phyloP scores from a whole-genome alignment of 345 rosid genomes.

The Gossypium anomalum region DNA sequence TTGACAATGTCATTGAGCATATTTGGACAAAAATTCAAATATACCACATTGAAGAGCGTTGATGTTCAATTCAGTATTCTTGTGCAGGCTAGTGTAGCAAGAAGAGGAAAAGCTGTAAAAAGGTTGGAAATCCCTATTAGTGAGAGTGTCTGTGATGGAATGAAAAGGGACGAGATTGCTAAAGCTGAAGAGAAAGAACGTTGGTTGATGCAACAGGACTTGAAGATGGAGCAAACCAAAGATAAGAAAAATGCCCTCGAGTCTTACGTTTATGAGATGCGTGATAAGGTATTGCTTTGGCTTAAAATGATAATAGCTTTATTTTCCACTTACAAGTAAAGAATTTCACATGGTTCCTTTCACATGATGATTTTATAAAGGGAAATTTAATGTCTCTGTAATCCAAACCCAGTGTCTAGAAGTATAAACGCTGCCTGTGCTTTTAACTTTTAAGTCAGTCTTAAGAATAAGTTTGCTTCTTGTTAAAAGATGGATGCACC shows the following conservation, averaged over 20 bases:
- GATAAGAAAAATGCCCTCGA: slow-evolving; percentile 73
- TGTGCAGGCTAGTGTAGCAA: slow-evolving; percentile 39
- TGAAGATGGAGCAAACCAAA: slow-evolving; percentile 66
- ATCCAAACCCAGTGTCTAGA: background rate
- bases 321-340: background rate
- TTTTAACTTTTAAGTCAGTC: background rate
- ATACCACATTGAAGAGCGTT: slow-evolving; percentile 13
- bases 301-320: slow-evolving; percentile 1
- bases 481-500: background rate
- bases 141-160: slow-evolving; percentile 46
- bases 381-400: background rate
- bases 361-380: background rate
- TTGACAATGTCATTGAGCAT: background rate
- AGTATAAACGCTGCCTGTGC: background rate
- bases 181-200: slow-evolving; percentile 56
- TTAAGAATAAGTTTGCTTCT: background rate
- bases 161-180: slow-evolving; percentile 48
- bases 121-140: slow-evolving; percentile 54
- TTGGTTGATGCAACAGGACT: slow-evolving; percentile 55
- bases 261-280: slow-evolving; percentile 77
- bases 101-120: slow-evolving; percentile 32
- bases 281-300: slow-evolving; percentile 56
- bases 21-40: slow-evolving; percentile 4
- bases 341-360: slow-evolving; percentile 1
- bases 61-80: slow-evolving; percentile 19